Conservation (phyloP, 768 basidiomycete genomes). For the Agaricus blazei region DNA sequence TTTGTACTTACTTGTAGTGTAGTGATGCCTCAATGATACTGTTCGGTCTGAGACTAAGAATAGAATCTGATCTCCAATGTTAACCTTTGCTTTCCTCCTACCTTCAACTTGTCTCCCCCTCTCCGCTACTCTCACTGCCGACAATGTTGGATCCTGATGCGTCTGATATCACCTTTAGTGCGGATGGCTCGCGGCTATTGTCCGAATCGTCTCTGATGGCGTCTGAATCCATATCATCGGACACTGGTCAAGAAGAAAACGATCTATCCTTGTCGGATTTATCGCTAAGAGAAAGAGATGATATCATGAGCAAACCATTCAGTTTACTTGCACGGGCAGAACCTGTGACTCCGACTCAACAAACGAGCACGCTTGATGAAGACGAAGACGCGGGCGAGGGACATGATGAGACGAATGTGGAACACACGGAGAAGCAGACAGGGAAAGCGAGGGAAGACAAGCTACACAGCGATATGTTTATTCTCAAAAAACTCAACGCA, state of each 20-base stretch:
- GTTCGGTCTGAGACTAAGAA: background rate
- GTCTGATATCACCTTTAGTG: slow-evolving; percentile 12
- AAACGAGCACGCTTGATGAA: background rate
- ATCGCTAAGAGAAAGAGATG: slow-evolving; percentile 32
- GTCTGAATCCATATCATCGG: slow-evolving; percentile 20
- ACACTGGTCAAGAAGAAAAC: slow-evolving; percentile 37
- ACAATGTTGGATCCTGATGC: slow-evolving; percentile 2
- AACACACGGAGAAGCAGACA: slow-evolving; percentile 1
- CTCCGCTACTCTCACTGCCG: background rate
- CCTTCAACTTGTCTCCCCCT: background rate
- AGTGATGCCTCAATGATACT: background rate
- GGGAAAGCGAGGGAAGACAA: slow-evolving; percentile 52
- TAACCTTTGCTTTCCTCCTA: background rate
- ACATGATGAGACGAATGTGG: slow-evolving; percentile 1
- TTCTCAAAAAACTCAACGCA: slow-evolving; percentile 68
- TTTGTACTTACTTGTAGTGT: background rate
- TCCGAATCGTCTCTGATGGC: slow-evolving; percentile 35
- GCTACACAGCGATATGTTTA: slow-evolving; percentile 66
- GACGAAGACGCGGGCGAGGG: background rate
- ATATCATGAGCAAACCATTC: slow-evolving; percentile 20
- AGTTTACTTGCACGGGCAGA: slow-evolving; percentile 21
- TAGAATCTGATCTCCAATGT: background rate
- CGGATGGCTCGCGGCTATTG: slow-evolving; percentile 27
- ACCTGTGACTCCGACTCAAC: slow-evolving; percentile 12
- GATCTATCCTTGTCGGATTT: slow-evolving; percentile 58